Evolutionary conservation across 345 rosid genomes (phyloP).

Genomic region (Linum usitatissimum): DNA sequence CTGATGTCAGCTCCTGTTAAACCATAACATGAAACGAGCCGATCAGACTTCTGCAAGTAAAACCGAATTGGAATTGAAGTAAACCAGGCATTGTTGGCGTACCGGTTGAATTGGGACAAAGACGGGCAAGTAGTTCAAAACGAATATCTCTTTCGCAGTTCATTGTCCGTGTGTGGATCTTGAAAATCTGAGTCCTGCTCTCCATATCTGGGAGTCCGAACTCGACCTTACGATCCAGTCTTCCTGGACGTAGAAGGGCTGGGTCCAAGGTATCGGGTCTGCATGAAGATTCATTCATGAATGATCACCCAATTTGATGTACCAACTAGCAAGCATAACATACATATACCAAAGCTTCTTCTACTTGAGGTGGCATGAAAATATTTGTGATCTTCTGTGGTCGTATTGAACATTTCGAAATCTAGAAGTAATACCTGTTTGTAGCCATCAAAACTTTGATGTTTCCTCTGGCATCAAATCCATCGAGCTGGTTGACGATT

Average conservation of each 20-base stretch:
- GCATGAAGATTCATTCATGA: background rate
- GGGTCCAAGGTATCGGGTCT: slow-evolving; percentile 97
- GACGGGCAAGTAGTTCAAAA: slow-evolving; percentile 88
- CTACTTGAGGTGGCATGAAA: no score
- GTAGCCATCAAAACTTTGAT: slow-evolving; percentile 99
- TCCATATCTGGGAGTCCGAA: slow-evolving; percentile 90
- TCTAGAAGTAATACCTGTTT: slow-evolving; percentile 44
- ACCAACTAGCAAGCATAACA: no score
- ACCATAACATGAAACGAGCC: background rate
- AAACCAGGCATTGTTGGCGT: background rate
- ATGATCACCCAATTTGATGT: no score
- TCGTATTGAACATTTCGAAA: no score
- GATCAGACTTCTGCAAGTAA: background rate
- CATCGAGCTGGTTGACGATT: slow-evolving; percentile 82
- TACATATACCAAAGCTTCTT: no score
- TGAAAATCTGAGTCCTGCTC: slow-evolving; percentile 85
- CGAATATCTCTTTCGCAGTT: slow-evolving; percentile 84
- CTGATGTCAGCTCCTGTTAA: slow-evolving; percentile 81
- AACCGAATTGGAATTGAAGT: no score
- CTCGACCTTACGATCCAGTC: slow-evolving; percentile 90
- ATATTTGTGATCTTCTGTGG: no score
- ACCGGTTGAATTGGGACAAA: slow-evolving; percentile 93
- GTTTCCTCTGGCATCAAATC: slow-evolving; percentile 91
- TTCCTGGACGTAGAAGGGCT: slow-evolving; percentile 84
- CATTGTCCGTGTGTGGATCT: slow-evolving; percentile 90